These are phyloP conservation scores for Eucalyptus camaldulensis DNA, from an alignment of 345 rosid genomes.

Conservation along the genomic window DNA sequence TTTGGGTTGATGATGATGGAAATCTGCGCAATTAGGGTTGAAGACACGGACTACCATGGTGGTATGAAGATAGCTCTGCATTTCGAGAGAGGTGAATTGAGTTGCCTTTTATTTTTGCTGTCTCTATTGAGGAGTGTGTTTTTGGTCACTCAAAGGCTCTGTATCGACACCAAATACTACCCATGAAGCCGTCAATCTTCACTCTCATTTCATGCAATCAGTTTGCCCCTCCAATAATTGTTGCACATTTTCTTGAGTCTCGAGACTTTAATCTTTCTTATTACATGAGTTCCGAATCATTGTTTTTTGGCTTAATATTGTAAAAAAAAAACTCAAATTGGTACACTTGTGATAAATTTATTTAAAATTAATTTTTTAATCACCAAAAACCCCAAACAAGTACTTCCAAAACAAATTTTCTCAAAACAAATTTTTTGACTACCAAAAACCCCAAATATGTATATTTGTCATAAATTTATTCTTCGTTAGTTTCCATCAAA, in stretches of 20 bases:
- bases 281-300: not conserved
- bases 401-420: no score
- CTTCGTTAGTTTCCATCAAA: fast-evolving
- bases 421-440: no score
- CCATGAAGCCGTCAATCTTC: not conserved
- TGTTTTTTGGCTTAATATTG: no score
- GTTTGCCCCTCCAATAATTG: not conserved
- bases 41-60: no score
- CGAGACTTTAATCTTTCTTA: not conserved
- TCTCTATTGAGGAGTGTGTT: no score
- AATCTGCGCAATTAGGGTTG: no score
- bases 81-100: no score
- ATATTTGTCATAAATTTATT: fast-evolving
- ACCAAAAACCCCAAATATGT: no score
- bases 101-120: no score
- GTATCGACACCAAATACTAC: not conserved
- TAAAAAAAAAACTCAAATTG: fast-evolving
- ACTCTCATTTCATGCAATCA: not conserved
- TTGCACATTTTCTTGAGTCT: not conserved
- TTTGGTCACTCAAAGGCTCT: not conserved
- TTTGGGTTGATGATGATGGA: no score
- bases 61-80: no score
- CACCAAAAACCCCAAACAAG: fast-evolving
- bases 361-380: no score
- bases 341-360: fast-evolving